Percentiles rank a stretch among this genome's conserved stretches.
These are phyloP conservation scores for Paramecium octaurelia DNA, from an alignment of 73 alveolate species.

Conservation along the genomic window DNA sequence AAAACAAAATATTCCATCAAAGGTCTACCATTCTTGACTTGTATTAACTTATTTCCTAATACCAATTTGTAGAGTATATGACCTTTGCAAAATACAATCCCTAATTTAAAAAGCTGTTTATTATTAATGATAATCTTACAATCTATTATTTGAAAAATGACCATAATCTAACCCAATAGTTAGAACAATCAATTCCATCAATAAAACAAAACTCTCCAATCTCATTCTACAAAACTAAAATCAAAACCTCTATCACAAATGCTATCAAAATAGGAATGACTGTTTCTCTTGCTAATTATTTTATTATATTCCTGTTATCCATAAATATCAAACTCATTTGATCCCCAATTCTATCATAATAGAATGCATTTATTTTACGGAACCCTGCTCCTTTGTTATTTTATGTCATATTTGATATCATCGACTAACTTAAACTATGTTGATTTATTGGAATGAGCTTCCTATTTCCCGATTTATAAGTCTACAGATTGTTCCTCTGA, in stretches of 20 bases:
- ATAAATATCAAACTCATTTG: neutral
- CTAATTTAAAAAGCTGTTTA: conserved; percentile 17
- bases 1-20: conserved; percentile 29
- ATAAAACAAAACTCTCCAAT: conserved; percentile 26
- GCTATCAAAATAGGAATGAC: neutral
- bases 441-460: neutral
- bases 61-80: neutral
- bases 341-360: conserved; percentile 39
- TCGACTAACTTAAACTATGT: neutral
- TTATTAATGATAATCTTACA: neutral
- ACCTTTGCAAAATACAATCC: neutral
- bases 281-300: neutral
- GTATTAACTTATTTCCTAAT: neutral
- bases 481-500: neutral
- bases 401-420: neutral
- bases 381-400: neutral
- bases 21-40: neutral
- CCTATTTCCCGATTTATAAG: neutral
- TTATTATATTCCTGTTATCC: neutral
- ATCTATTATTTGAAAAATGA: neutral
- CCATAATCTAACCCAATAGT: conserved; percentile 40
- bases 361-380: neutral
- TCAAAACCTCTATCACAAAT: neutral
- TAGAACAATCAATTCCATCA: neutral
- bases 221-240: neutral